These are phyloP conservation scores for Lentinula edodes DNA, from an alignment of 768 basidiomycete species.

Conservation along the genomic window DNA sequence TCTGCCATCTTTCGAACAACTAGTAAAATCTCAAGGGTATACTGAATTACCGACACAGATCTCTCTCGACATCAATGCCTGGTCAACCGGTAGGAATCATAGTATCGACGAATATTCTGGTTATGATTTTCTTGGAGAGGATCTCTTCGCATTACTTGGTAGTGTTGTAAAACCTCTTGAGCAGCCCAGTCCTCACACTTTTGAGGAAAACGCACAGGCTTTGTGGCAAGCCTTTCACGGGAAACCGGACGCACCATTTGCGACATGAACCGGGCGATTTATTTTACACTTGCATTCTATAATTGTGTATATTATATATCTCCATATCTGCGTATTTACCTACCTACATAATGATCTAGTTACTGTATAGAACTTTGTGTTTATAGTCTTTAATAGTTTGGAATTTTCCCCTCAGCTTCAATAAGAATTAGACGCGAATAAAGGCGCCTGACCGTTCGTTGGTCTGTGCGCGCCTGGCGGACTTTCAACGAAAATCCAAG, in stretches of 20 bases:
- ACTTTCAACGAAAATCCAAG: slow-evolving; percentile 36
- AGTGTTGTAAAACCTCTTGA: neutral
- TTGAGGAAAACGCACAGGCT: slow-evolving; percentile 5
- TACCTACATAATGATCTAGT: neutral
- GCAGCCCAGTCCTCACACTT: slow-evolving; percentile 1
- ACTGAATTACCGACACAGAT: neutral
- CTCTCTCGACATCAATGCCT: slow-evolving; percentile 5
- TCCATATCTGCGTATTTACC: neutral
- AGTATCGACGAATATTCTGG: slow-evolving; percentile 7
- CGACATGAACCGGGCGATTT: neutral
- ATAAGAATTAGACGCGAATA: too few relatives aligned
- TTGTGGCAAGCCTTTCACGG: slow-evolving; percentile 5
- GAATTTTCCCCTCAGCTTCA: neutral
- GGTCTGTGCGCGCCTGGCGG: slow-evolving; percentile 44
- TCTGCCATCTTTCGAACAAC: neutral
- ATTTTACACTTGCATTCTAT: neutral
- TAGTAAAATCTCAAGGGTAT: neutral
- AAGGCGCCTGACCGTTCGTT: slow-evolving; percentile 7
- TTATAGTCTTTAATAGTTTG: neutral
- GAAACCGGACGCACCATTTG: neutral
- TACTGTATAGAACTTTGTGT: neutral
- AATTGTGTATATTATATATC: neutral
- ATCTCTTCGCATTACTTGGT: slow-evolving; percentile 7
- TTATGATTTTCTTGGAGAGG: slow-evolving; percentile 10
- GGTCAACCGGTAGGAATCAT: neutral